Evolutionary conservation across 768 basidiomycete species (phyloP).

Genomic region (Solioccasus polychromus): DNA sequence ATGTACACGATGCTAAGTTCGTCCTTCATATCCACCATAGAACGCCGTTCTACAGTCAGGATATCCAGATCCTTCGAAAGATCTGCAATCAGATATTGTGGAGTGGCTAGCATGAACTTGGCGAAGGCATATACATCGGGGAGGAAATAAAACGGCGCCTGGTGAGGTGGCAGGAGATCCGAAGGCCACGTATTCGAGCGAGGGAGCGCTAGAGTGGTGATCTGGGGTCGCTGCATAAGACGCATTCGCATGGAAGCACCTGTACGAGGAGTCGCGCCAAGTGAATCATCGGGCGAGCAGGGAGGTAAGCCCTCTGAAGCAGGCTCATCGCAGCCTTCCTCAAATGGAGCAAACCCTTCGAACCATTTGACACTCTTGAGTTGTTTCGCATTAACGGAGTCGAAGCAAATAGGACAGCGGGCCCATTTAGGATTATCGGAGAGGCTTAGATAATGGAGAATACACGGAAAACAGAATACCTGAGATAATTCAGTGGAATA

Average conservation of each 20-base stretch:
- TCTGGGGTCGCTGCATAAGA: slow-evolving; percentile 88
- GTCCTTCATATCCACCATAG: slow-evolving; percentile 67
- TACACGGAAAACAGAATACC: slow-evolving; percentile 95
- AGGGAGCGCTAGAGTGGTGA: slow-evolving; percentile 92
- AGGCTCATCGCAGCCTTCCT: slow-evolving; percentile 27
- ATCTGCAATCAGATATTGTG: slow-evolving; percentile 74
- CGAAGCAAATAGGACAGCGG: slow-evolving; percentile 94
- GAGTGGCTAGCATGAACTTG: slow-evolving; percentile 96
- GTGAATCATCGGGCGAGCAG: slow-evolving; percentile 34
- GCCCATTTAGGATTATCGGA: slow-evolving; percentile 84
- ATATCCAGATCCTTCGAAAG: slow-evolving; percentile 72
- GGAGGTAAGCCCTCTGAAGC: slow-evolving; percentile 44
- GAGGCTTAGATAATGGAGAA: slow-evolving; percentile 83
- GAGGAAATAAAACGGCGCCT: slow-evolving; percentile 94
- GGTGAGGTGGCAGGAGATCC: slow-evolving; percentile 84
- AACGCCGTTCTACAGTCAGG: slow-evolving; percentile 65
- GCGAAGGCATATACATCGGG: slow-evolving; percentile 86
- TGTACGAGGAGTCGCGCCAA: slow-evolving; percentile 42
- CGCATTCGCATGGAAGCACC: slow-evolving; percentile 78
- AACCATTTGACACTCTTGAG: slow-evolving; percentile 94
- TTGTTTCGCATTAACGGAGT: slow-evolving; percentile 85
- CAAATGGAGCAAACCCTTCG: slow-evolving; percentile 44
- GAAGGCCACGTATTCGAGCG: slow-evolving; percentile 93
- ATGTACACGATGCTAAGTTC: slow-evolving; percentile 77
- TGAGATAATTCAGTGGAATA: slow-evolving; percentile 36